phyloP scores from a whole-genome alignment of 768 basidiomycete species.

The Trametopsis cervina region DNA sequence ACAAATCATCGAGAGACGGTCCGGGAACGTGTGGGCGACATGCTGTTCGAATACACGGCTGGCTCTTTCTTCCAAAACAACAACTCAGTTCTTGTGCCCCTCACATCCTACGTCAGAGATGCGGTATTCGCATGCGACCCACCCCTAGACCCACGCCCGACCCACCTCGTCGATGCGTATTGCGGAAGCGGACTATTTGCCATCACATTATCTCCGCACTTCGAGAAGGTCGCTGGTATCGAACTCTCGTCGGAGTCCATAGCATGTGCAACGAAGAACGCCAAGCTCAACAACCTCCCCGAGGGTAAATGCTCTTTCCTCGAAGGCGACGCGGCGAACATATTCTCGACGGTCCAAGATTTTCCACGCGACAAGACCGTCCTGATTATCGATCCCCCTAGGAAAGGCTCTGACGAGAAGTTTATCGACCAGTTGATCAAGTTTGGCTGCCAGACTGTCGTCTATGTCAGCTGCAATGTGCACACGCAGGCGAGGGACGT shows the following conservation, averaged over 20 bases:
- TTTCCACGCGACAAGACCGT: slow-evolving; percentile 66
- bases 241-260: slow-evolving; percentile 77
- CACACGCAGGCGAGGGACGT: slow-evolving; percentile 90
- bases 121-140: slow-evolving; percentile 46
- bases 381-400: slow-evolving; percentile 83
- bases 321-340: slow-evolving; percentile 79
- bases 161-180: slow-evolving; percentile 93
- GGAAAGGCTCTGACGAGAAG: slow-evolving; percentile 85
- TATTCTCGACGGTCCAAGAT: slow-evolving; percentile 59
- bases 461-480: slow-evolving; percentile 94
- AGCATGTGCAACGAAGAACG: slow-evolving; percentile 59
- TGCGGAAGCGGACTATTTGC: slow-evolving; percentile 89
- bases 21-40: slow-evolving; percentile 78
- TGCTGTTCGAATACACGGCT: slow-evolving; percentile 77
- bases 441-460: slow-evolving; percentile 62
- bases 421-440: slow-evolving; percentile 72
- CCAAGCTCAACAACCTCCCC: slow-evolving; percentile 49
- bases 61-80: slow-evolving; percentile 99
- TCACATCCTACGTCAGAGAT: slow-evolving; percentile 78
- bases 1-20: slow-evolving; percentile 76
- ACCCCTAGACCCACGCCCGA: slow-evolving; percentile 31
- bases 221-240: slow-evolving; percentile 77
- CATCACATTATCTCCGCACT: slow-evolving; percentile 71
- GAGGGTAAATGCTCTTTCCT: slow-evolving; percentile 54
- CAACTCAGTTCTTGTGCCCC: slow-evolving; percentile 79